These are phyloP conservation scores for Oidiodendron maius DNA, from an alignment of 495 filamentous ascomycete genomes.

Conservation along the genomic window DNA sequence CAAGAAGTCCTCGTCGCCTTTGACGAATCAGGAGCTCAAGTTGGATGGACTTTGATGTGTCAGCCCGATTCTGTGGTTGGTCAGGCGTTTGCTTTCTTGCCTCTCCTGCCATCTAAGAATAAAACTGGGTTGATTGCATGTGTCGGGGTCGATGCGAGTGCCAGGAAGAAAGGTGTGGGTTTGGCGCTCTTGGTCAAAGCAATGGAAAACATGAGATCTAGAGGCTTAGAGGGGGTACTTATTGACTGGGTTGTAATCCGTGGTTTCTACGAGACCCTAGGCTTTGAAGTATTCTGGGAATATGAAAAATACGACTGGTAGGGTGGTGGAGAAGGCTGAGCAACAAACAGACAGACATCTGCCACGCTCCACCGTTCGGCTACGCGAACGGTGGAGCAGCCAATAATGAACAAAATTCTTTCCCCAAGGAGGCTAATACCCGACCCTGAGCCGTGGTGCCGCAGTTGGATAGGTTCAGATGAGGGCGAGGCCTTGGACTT, in stretches of 20 bases:
- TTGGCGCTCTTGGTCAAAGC: conserved; percentile 41
- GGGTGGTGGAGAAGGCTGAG: not conserved
- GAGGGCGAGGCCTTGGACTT: too few species aligned
- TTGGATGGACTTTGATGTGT: conserved; percentile 47
- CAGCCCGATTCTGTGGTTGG: conserved; percentile 27
- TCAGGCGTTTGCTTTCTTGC: conserved; percentile 39
- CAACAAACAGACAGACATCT: too few species aligned
- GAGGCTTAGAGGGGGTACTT: conserved; percentile 42
- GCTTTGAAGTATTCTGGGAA: conserved; percentile 38
- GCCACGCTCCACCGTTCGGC: too few species aligned
- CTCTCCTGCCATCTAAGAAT: conserved; percentile 31
- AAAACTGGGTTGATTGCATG: conserved; percentile 44
- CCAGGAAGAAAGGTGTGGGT: conserved; percentile 38
- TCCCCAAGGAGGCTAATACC: too few species aligned
- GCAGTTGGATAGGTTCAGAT: too few species aligned
- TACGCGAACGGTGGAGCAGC: too few species aligned
- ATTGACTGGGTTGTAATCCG: conserved; percentile 45
- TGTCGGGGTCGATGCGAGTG: conserved; percentile 39
- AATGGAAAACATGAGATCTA: conserved; percentile 40
- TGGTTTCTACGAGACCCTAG: conserved; percentile 45
- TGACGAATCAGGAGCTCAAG: conserved; percentile 32
- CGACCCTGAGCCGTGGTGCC: too few species aligned
- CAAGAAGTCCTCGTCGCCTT: conserved; percentile 41
- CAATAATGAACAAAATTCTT: too few species aligned
- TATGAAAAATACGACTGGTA: conserved; percentile 28